Conservation (phyloP, 768 basidiomycete species). For the Termitomyces sp. region DNA sequence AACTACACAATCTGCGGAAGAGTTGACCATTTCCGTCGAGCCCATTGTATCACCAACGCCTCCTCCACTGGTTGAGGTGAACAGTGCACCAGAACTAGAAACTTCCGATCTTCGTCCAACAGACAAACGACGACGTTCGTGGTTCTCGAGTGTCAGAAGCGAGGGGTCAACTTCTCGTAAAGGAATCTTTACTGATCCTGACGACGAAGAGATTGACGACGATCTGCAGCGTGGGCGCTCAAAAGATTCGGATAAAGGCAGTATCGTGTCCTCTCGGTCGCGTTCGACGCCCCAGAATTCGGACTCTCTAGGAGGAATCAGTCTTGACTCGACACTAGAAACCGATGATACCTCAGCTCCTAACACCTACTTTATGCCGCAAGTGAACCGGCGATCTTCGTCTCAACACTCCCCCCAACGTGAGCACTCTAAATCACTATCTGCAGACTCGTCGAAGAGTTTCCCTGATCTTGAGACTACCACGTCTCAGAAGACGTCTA, state of each 20-base stretch:
- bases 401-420: slow-evolving; percentile 44
- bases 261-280: slow-evolving; percentile 20
- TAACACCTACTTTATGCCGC: slow-evolving; percentile 11
- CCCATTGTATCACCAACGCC: background rate
- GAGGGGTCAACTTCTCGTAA: slow-evolving; percentile 27
- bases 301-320: slow-evolving; percentile 13
- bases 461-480: slow-evolving; percentile 20
- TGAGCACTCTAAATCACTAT: slow-evolving; percentile 24
- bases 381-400: slow-evolving; percentile 33
- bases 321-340: slow-evolving; percentile 13
- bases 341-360: slow-evolving; percentile 10
- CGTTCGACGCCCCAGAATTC: slow-evolving; percentile 29
- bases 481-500: slow-evolving; percentile 32
- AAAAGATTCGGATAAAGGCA: slow-evolving; percentile 24
- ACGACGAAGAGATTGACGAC: slow-evolving; percentile 20
- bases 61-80: slow-evolving; percentile 6
- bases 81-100: slow-evolving; percentile 10
- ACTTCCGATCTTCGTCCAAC: slow-evolving; percentile 19
- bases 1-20: slow-evolving; percentile 18
- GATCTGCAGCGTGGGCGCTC: slow-evolving; percentile 34
- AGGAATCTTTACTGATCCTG: slow-evolving; percentile 17
- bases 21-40: slow-evolving; percentile 10
- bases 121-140: slow-evolving; percentile 46
- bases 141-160: slow-evolving; percentile 48
- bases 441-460: slow-evolving; percentile 17